phyloP scores from a whole-genome alignment of 441 rosid species.

The Viola pubescens region DNA sequence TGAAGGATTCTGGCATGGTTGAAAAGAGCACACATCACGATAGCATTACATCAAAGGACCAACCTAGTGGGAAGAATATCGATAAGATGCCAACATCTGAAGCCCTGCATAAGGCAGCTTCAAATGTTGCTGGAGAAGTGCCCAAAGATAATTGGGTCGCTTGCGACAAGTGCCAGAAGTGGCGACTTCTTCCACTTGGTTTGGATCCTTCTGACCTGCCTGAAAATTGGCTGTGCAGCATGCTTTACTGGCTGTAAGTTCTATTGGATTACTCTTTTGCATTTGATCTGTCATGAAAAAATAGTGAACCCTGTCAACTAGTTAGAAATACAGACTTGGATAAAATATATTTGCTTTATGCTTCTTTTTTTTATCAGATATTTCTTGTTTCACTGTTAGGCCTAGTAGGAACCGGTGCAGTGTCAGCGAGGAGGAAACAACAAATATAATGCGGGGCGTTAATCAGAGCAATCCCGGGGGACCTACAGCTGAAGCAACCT shows the following conservation, averaged over 20 bases:
- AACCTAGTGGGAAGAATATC: constrained; percentile 29
- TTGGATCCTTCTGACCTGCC: constrained; percentile 58
- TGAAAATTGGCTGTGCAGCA: constrained; percentile 90
- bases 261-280: constrained; percentile 8
- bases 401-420: constrained; percentile 75
- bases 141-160: constrained; percentile 77
- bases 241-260: constrained; percentile 99
- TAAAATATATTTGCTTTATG: neutral
- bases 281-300: constrained; percentile 8
- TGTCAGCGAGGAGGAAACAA: constrained; percentile 72
- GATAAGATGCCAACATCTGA: constrained; percentile 26
- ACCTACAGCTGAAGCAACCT: constrained; percentile 15
- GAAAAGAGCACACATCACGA: constrained; percentile 30
- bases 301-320: constrained; percentile 10
- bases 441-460: constrained; percentile 45
- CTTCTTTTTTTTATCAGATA: constrained; percentile 12
- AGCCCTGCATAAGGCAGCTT: constrained; percentile 21
- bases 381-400: constrained; percentile 43
- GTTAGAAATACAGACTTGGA: constrained; percentile 3
- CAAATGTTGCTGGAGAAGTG: constrained; percentile 25
- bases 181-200: constrained; percentile 92
- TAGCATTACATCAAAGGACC: constrained; percentile 34
- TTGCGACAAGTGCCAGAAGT: constrained; percentile 84
- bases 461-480: constrained; percentile 35
- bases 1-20: constrained; percentile 31